These are phyloP conservation scores for Plenodomus tracheiphilus DNA, from an alignment of 2,329 filamentous ascomycete species.

Conservation along the genomic window DNA sequence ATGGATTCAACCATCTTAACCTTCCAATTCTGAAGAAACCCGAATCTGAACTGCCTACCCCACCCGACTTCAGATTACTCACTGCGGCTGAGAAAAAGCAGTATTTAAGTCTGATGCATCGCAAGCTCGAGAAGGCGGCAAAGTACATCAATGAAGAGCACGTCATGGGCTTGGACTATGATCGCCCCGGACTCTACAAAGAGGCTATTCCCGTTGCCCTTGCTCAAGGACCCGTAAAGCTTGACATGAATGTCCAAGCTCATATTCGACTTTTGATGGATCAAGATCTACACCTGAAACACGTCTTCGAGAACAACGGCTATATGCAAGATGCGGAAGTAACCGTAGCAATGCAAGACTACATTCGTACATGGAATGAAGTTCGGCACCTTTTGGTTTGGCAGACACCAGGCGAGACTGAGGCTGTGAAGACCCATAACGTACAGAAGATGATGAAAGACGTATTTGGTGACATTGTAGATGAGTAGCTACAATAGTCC, in stretches of 20 bases:
- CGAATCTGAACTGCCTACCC: neutral
- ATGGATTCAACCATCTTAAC: neutral
- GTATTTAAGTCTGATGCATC: neutral
- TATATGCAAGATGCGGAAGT: neutral
- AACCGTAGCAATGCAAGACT: neutral
- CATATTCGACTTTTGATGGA: neutral
- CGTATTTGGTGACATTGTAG: neutral
- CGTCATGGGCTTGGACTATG: neutral
- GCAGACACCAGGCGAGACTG: neutral
- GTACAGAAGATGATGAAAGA: neutral
- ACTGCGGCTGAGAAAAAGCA: neutral
- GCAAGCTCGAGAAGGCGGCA: neutral
- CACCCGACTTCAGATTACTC: neutral
- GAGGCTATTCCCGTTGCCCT: neutral
- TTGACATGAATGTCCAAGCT: neutral
- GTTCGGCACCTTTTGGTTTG: neutral
- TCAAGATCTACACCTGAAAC: neutral
- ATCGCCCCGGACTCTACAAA: neutral
- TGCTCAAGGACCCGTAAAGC: neutral
- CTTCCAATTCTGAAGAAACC: neutral
- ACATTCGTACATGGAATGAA: neutral
- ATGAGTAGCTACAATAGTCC: neutral
- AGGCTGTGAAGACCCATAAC: neutral
- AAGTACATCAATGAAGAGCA: neutral
- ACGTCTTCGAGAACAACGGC: neutral